A percentile compares a stretch with the other conserved stretches of the same genome.
Conservation (phyloP, 2,329 filamentous ascomycete species). For the Rutstroemia sp. region DNA sequence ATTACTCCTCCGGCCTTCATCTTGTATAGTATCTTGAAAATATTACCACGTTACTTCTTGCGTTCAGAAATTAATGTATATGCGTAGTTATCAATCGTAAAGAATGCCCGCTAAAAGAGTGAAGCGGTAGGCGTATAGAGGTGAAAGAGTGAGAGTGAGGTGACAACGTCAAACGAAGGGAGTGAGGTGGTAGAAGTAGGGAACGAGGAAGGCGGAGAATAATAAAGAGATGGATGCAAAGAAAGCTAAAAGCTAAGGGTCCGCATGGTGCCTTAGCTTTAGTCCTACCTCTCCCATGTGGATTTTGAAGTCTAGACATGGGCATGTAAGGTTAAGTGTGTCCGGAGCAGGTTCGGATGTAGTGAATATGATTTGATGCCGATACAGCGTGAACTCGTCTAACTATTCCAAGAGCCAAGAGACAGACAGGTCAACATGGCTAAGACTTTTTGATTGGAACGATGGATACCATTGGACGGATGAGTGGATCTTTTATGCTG, state of each 20-base stretch:
- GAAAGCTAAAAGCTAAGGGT: neutral
- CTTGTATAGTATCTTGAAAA: constrained; percentile 31
- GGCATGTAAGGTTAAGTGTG: too few relatives aligned
- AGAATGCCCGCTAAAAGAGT: constrained; percentile 83
- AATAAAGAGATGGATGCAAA: neutral
- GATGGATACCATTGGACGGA: too few relatives aligned
- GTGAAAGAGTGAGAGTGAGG: constrained; percentile 39
- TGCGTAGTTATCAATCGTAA: constrained; percentile 15
- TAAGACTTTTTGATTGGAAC: too few relatives aligned
- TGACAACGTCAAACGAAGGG: constrained; percentile 26
- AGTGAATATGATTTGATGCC: too few relatives aligned
- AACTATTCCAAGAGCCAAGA: too few relatives aligned
- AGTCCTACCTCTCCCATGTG: neutral
- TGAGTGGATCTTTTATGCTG: too few relatives aligned
- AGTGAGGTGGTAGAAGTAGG: constrained; percentile 25
- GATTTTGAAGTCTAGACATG: too few relatives aligned
- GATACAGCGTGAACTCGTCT: too few relatives aligned
- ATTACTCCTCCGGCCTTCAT: constrained; percentile 67
- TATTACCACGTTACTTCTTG: constrained; percentile 17
- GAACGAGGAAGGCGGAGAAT: neutral
- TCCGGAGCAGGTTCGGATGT: too few relatives aligned
- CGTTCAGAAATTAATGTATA: constrained; percentile 10
- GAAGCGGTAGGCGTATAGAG: constrained; percentile 54
- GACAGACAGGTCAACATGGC: too few relatives aligned
- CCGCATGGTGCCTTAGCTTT: neutral